These are phyloP conservation scores for Saccharata proteae DNA, from an alignment of 2,329 filamentous ascomycete genomes.

Conservation along the genomic window DNA sequence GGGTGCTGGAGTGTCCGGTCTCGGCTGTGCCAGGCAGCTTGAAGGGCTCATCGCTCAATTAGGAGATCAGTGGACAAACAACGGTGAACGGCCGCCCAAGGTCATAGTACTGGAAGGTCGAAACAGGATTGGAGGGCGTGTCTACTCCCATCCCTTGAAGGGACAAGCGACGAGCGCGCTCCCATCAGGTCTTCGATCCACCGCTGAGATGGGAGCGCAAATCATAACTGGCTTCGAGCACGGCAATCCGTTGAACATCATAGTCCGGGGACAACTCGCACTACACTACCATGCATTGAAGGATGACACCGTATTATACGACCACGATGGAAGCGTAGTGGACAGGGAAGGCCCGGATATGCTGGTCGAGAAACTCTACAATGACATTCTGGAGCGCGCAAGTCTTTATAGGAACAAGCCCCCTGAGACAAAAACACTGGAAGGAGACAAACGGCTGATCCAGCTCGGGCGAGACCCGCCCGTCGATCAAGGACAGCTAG, in stretches of 20 bases:
- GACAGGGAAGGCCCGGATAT: slow-evolving; percentile 60
- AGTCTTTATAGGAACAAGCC: slow-evolving; percentile 80
- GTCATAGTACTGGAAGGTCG: slow-evolving; percentile 80
- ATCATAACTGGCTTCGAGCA: slow-evolving; percentile 95
- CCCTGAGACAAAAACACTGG: slow-evolving; percentile 55
- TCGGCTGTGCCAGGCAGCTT: slow-evolving; percentile 84
- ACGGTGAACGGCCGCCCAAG: slow-evolving; percentile 56
- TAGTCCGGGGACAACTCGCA: slow-evolving; percentile 81
- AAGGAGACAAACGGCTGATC: slow-evolving; percentile 73
- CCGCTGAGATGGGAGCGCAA: slow-evolving; percentile 94
- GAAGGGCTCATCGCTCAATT: slow-evolving; percentile 79
- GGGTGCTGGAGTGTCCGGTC: slow-evolving; percentile 85
- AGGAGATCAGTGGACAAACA: slow-evolving; percentile 50
- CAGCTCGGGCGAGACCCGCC: slow-evolving; percentile 67
- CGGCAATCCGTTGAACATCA: slow-evolving; percentile 84
- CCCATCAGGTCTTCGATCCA: slow-evolving; percentile 49
- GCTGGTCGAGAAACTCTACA: slow-evolving; percentile 83
- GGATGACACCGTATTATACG: slow-evolving; percentile 77
- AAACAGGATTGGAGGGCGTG: slow-evolving; percentile 75
- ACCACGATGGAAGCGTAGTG: slow-evolving; percentile 65
- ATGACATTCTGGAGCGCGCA: slow-evolving; percentile 84
- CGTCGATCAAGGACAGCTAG: slow-evolving; percentile 46
- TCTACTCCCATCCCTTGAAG: slow-evolving; percentile 69
- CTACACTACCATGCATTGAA: slow-evolving; percentile 75
- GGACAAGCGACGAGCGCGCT: slow-evolving; percentile 44